phyloP scores from a whole-genome alignment of 2,329 filamentous ascomycete species.

The Colletotrichum abscissum region DNA sequence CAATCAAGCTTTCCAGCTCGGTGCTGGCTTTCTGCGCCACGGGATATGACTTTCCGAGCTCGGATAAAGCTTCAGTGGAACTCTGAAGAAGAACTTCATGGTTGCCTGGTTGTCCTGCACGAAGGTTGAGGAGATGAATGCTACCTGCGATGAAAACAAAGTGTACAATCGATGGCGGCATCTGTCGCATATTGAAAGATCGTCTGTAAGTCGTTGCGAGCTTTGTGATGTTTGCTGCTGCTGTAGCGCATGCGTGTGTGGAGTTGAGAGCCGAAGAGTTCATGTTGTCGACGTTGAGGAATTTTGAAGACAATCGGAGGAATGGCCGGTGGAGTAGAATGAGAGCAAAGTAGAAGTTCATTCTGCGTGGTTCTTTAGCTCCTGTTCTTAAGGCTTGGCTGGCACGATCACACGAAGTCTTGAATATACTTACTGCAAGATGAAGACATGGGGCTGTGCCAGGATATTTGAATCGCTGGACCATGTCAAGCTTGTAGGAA shows the following conservation, averaged over 20 bases:
- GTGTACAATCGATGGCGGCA: constrained; percentile 11
- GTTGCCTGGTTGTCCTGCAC: not conserved
- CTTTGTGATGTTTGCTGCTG: constrained; percentile 10
- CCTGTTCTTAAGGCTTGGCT: too few species aligned
- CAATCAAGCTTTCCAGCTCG: not conserved
- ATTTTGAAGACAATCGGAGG: not conserved
- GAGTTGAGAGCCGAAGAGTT: not conserved
- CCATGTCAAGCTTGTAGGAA: not conserved
- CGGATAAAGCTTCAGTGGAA: not conserved
- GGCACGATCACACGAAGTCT: too few species aligned
- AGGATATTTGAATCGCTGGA: not conserved
- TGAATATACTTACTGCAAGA: constrained; percentile 4
- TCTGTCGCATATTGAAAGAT: constrained; percentile 7
- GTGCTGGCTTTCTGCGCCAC: not conserved
- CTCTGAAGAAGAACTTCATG: constrained; percentile 6
- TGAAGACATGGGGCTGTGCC: not conserved
- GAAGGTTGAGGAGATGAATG: constrained; percentile 3
- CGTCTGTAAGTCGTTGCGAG: not conserved
- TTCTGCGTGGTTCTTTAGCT: not conserved
- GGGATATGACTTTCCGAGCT: constrained; percentile 10
- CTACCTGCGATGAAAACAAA: constrained; percentile 24
- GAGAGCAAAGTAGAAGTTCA: constrained; percentile 18
- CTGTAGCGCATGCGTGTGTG: not conserved
- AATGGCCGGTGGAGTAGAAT: constrained; percentile 27
- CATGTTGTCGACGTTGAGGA: not conserved